Percentiles rank a stretch among this genome's conserved stretches.
These are phyloP conservation scores for Cladorrhinum samala DNA, from an alignment of 495 filamentous ascomycete genomes.

Conservation along the genomic window DNA sequence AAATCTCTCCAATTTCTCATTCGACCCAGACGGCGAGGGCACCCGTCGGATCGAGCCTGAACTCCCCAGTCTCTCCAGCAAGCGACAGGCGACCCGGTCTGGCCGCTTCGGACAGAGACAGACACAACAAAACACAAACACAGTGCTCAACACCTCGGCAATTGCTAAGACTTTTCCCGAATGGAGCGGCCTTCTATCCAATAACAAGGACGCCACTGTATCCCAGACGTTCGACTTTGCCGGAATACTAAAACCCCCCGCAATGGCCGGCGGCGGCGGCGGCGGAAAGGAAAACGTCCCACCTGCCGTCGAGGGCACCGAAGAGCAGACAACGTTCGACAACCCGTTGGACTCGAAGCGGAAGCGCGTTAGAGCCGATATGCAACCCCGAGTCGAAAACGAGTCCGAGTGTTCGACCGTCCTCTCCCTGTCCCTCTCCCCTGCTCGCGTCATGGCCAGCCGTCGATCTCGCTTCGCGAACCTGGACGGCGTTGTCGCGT, in stretches of 20 bases:
- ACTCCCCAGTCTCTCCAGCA: constrained; percentile 9
- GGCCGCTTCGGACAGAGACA: constrained; percentile 24
- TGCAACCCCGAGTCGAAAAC: constrained; percentile 41
- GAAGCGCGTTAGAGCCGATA: constrained; percentile 30
- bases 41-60: constrained; percentile 31
- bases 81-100: constrained; percentile 19
- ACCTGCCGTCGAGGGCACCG: constrained; percentile 19
- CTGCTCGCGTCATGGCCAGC: constrained; percentile 7
- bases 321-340: constrained; percentile 23
- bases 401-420: constrained; percentile 38
- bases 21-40: constrained; percentile 41
- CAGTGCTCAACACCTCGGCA: constrained; percentile 54
- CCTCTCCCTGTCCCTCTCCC: constrained; percentile 25
- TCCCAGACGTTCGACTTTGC: constrained; percentile 20
- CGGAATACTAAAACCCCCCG: constrained; percentile 11
- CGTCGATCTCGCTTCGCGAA: constrained; percentile 25
- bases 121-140: constrained; percentile 1
- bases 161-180: constrained; percentile 59
- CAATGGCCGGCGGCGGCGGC: constrained; percentile 1
- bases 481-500: constrained; percentile 8
- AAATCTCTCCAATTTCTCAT: constrained; percentile 39
- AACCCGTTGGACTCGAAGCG: constrained; percentile 20
- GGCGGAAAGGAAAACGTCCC: constrained; percentile 36
- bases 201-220: constrained; percentile 12
- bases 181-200: constrained; percentile 34